Evolutionary conservation across 1,139 yeast species (phyloP), one percentile per base, ranked within the genome.

Genomic region (Suhomyces taliae): DNA sequence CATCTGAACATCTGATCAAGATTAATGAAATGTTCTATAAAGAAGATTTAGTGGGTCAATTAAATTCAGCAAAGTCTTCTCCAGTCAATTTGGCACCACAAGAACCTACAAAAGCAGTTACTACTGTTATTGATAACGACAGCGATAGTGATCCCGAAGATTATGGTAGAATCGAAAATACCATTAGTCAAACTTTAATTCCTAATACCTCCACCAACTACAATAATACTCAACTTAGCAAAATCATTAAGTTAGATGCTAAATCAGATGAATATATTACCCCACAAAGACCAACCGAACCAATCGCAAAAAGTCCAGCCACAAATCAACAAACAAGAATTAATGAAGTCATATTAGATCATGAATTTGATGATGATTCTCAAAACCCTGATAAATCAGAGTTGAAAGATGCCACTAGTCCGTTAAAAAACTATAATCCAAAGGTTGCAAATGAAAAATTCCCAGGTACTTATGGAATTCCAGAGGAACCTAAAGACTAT

Each of bases 201-300:
- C 61, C 60, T 3, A 52, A 54, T 39, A 49, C 53, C 7, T 44
- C 53, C 7, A 47, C 47, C 35, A 31, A 38, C 37, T 48, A 45
- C 34, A 58, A 54, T 35, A 52, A 56, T 36, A 66, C 68, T 4
- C 67, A 62, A 27, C 40, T 62, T n/a, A 54, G 52, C 42, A 60
- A 56, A 44, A 58, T 64, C 27, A 54, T 61, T 37, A 53, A 43
- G 37, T 12, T 49, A 37, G 54, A 50, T 34, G 48, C 46, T n/a
- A 54, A 53, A n/a, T 40, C 44, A 8, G 44, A 51, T 24, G 63
- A 64, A 27, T 64, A 61, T 42, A 53, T 62, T 5, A 75, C 81
- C 0, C 80, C 80, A 2, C 67, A 72, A 35, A 62, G 79, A 39
- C 58, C 62, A 15, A 75, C 80, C 0, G 79, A 76, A 46, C 72